Conservation (phyloP, 2,329 filamentous ascomycete genomes). For the Aspergillus vadensis region DNA sequence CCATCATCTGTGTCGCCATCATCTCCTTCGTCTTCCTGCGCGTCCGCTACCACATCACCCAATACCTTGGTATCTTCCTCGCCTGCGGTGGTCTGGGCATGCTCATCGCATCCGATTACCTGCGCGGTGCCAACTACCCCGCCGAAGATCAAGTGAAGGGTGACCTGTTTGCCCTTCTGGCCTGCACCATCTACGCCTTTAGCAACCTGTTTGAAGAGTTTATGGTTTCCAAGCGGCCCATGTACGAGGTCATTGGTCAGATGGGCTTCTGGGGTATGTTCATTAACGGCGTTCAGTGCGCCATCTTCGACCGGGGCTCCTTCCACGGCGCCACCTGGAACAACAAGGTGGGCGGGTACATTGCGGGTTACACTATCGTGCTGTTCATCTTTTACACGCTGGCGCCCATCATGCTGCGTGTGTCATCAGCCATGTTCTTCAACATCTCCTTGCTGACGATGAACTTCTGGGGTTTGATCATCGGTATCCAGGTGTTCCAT, state of each 20-base stretch:
- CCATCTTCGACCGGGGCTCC: conserved; percentile 80
- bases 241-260: conserved; percentile 91
- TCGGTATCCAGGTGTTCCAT: conserved; percentile 83
- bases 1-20: conserved; percentile 86
- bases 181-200: conserved; percentile 85
- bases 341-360: conserved; percentile 71
- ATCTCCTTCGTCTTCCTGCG: conserved; percentile 63
- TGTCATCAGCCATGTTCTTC: conserved; percentile 91
- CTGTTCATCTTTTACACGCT: conserved; percentile 83
- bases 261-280: conserved; percentile 82
- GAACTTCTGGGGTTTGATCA: conserved; percentile 95
- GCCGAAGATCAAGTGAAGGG: conserved; percentile 77
- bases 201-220: conserved; percentile 92
- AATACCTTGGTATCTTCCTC: conserved; percentile 81
- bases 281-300: conserved; percentile 87
- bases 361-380: conserved; percentile 82
- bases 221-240: conserved; percentile 78
- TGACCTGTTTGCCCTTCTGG: conserved; percentile 85
- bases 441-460: conserved; percentile 90
- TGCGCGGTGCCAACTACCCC: conserved; percentile 65
- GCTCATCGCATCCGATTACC: conserved; percentile 81
- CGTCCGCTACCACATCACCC: conserved; percentile 74
- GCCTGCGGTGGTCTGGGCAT: conserved; percentile 89
- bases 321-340: conserved; percentile 69
- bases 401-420: conserved; percentile 82